phyloP scores from a whole-genome alignment of 495 filamentous ascomycete species.

The Penicillium robsamsonii region DNA sequence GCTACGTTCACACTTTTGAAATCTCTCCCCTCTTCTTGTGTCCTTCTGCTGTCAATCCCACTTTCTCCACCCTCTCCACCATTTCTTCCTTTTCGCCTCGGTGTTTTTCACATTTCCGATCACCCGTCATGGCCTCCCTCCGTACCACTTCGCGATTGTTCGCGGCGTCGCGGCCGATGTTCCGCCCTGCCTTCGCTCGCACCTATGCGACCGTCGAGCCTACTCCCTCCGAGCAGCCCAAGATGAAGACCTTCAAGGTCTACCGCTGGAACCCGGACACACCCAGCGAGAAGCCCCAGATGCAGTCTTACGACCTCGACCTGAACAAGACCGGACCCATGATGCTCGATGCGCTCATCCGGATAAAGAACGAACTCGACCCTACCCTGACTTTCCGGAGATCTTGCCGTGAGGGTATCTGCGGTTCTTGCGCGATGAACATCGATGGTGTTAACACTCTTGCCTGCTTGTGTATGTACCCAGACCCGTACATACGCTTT shows the following conservation, averaged over 20 bases:
- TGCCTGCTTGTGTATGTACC: constrained; percentile 88
- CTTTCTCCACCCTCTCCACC: constrained; percentile 3
- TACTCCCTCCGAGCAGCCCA: constrained; percentile 50
- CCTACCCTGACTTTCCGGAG: constrained; percentile 93
- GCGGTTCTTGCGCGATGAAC: constrained; percentile 98
- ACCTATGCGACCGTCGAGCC: constrained; percentile 53
- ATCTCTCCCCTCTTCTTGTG: constrained; percentile 16
- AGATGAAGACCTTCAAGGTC: constrained; percentile 94
- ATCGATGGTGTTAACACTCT: constrained; percentile 97
- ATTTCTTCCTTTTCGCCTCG: not conserved
- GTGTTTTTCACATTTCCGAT: constrained; percentile 9
- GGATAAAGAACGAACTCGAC: constrained; percentile 99
- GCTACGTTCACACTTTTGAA: constrained; percentile 17
- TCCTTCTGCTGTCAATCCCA: constrained; percentile 8
- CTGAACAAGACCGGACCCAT: constrained; percentile 98
- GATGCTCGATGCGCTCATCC: constrained; percentile 92
- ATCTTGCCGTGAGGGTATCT: constrained; percentile 96
- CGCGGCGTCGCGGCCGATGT: constrained; percentile 53
- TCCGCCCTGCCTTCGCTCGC: constrained; percentile 50
- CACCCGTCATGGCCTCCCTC: constrained; percentile 70
- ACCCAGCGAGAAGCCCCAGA: constrained; percentile 84
- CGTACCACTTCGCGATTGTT: constrained; percentile 67
- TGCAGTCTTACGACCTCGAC: constrained; percentile 93
- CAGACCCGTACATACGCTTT: not conserved
- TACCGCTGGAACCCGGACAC: constrained; percentile 98